These are phyloP conservation scores for Triticum timopheevii DNA, from an alignment of 176 grass and related monocot genomes.

Conservation along the genomic window DNA sequence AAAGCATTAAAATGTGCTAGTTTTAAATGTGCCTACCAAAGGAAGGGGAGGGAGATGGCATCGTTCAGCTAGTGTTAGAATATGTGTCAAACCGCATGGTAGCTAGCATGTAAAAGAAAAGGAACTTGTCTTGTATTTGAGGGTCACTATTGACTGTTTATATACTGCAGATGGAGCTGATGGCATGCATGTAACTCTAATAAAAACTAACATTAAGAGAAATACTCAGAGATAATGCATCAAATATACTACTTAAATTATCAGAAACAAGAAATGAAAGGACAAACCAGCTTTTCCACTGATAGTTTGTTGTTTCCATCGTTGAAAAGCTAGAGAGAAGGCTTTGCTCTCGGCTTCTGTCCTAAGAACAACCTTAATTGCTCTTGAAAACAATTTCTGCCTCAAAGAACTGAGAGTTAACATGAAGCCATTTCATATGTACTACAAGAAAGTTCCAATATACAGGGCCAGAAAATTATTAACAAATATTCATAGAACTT, in stretches of 20 bases:
- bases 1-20: neutral
- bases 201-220: neutral
- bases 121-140: slow-evolving; percentile 4
- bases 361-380: slow-evolving; percentile 85
- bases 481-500: slow-evolving; percentile 5
- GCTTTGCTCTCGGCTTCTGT: slow-evolving; percentile 86
- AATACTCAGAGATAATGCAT: slow-evolving; percentile 18
- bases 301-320: slow-evolving; percentile 72
- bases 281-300: slow-evolving; percentile 69
- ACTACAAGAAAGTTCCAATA: slow-evolving; percentile 26
- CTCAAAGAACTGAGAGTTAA: slow-evolving; percentile 45
- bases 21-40: neutral
- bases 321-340: slow-evolving; percentile 76
- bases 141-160: neutral
- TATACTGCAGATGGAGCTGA: neutral
- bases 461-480: slow-evolving; percentile 21
- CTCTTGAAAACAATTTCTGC: slow-evolving; percentile 91
- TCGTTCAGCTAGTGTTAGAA: neutral
- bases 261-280: slow-evolving; percentile 49
- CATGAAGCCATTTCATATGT: slow-evolving; percentile 37
- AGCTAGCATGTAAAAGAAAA: neutral
- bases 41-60: neutral
- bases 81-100: neutral
- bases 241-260: slow-evolving; percentile 31
- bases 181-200: neutral